Evolutionary conservation across 2,329 filamentous ascomycete species (phyloP).

Genomic region (Didymellaceae sp.): DNA sequence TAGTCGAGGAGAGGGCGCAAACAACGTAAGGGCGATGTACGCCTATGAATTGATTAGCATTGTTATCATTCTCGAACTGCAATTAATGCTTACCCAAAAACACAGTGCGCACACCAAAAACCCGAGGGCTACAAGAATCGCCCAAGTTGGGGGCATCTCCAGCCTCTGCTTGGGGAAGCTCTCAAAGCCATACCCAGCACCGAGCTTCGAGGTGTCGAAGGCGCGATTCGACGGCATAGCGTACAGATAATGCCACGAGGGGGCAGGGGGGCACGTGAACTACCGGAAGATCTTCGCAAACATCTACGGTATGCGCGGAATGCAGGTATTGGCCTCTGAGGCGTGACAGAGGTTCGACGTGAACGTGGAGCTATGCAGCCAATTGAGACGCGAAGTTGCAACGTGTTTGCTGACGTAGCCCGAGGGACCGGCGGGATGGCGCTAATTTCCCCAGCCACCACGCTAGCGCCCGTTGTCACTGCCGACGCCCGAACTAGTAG

Average conservation of each 20-base stretch:
- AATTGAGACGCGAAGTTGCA: constrained; percentile 42
- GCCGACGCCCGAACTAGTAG: too few relatives aligned
- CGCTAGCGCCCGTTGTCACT: constrained; percentile 17
- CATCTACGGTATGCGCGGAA: constrained; percentile 24
- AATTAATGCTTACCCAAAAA: constrained; percentile 37
- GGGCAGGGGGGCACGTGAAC: constrained; percentile 21
- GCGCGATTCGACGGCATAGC: constrained; percentile 33
- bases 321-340: constrained; percentile 8
- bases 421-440: constrained; percentile 5
- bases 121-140: constrained; percentile 32
- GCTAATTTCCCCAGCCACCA: constrained; percentile 9
- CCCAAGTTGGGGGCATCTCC: constrained; percentile 44
- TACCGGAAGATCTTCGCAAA: constrained; percentile 26
- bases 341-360: constrained; percentile 7
- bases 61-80: background rate
- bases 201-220: constrained; percentile 32
- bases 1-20: constrained; percentile 81
- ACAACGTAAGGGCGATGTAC: constrained; percentile 71
- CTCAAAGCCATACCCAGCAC: constrained; percentile 37
- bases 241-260: constrained; percentile 12
- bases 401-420: constrained; percentile 46
- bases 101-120: constrained; percentile 33
- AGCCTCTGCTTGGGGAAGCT: constrained; percentile 28
- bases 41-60: constrained; percentile 52
- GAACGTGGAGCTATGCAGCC: constrained; percentile 27